Evolutionary conservation across 495 filamentous ascomycete species (phyloP).

Genomic region (Penicillium egyptiacum): DNA sequence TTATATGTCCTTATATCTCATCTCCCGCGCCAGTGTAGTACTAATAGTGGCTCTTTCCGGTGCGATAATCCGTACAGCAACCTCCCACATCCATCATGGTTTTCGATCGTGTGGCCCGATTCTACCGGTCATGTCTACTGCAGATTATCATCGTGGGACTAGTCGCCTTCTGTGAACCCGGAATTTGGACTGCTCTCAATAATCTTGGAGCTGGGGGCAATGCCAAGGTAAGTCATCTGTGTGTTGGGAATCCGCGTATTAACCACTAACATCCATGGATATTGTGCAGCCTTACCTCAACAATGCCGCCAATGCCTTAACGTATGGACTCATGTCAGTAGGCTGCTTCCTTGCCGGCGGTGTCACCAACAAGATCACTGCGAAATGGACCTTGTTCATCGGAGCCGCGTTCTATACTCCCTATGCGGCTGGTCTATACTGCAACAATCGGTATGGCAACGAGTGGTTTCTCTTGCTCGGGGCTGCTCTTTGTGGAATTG

Average conservation of each 20-base stretch:
- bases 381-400: slow-evolving; percentile 53
- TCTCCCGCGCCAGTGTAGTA: neutral
- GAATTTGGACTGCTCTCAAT: slow-evolving; percentile 61
- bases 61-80: too few relatives aligned
- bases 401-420: slow-evolving; percentile 58
- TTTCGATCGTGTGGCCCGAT: slow-evolving; percentile 19
- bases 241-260: neutral
- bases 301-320: slow-evolving; percentile 59
- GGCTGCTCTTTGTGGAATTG: slow-evolving; percentile 53
- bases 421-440: slow-evolving; percentile 57
- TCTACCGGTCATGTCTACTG: slow-evolving; percentile 55
- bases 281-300: slow-evolving; percentile 46
- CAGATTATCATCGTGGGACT: slow-evolving; percentile 56
- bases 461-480: slow-evolving; percentile 59
- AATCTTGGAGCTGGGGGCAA: slow-evolving; percentile 58
- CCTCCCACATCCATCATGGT: slow-evolving; percentile 4
- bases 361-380: slow-evolving; percentile 53
- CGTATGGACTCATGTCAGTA: slow-evolving; percentile 58
- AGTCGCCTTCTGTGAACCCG: slow-evolving; percentile 57
- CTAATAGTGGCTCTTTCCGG: neutral
- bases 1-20: neutral
- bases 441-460: slow-evolving; percentile 57
- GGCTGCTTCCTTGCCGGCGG: slow-evolving; percentile 53
- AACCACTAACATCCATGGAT: slow-evolving; percentile 5
- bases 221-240: slow-evolving; percentile 31